Percentiles rank a stretch among this genome's conserved stretches.
Conservation (phyloP, 352 stramenopile genomes). For the Phytophthora cactorum region DNA sequence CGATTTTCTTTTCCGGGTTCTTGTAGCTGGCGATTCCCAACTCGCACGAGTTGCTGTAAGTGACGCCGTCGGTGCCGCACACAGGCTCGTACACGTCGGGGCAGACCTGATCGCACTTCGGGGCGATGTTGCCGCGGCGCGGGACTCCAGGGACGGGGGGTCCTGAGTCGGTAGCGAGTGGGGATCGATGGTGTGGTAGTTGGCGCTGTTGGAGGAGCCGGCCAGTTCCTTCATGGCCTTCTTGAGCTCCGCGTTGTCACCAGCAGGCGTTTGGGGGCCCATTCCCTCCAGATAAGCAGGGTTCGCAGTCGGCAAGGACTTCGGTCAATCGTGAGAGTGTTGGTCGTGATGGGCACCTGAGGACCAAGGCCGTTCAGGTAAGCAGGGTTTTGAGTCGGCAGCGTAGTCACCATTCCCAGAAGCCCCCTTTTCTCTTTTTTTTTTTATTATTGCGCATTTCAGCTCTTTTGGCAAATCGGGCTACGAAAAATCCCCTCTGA, state of each 20-base stretch:
- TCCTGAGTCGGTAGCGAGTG: neutral
- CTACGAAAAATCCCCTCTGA: too few species aligned
- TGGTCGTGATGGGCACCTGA: constrained; percentile 1
- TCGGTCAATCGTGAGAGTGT: neutral
- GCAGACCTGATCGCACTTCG: neutral
- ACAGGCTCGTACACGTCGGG: constrained; percentile 5
- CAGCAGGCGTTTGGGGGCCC: constrained; percentile 1
- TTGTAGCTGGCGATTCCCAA: constrained; percentile 21
- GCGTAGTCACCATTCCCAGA: neutral
- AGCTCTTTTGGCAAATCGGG: too few species aligned
- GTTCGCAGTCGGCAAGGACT: neutral
- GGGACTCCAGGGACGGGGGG: neutral
- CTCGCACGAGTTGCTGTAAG: constrained; percentile 37
- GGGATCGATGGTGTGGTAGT: neutral
- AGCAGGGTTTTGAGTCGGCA: constrained; percentile 2
- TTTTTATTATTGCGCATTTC: too few species aligned
- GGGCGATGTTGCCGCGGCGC: neutral
- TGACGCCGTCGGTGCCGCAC: constrained; percentile 40
- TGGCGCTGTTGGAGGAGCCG: neutral
- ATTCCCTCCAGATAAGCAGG: neutral
- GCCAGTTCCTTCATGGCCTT: constrained; percentile 1
- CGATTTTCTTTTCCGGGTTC: neutral
- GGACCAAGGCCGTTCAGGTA: constrained; percentile 7
- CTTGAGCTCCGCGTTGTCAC: constrained; percentile 2
- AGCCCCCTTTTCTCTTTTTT: too few species aligned